These are phyloP conservation scores for Ceriops tagal DNA, from an alignment of 345 rosid genomes.

Conservation along the genomic window DNA sequence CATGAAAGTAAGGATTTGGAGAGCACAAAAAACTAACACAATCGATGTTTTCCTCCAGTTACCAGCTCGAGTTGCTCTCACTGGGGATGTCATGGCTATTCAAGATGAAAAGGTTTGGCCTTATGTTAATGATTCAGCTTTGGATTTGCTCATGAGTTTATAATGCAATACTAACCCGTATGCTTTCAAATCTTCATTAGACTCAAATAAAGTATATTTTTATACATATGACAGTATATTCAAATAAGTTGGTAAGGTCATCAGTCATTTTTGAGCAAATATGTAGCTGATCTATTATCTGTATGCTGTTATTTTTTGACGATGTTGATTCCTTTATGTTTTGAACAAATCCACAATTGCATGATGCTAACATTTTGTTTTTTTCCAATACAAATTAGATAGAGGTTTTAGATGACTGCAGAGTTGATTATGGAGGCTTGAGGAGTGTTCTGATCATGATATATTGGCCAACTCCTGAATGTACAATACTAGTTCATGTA, in stretches of 20 bases:
- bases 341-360: too few relatives aligned
- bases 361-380: neutral
- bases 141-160: neutral
- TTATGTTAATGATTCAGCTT: neutral
- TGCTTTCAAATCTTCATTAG: constrained; percentile 2
- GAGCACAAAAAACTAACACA: neutral
- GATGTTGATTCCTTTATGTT: too few relatives aligned
- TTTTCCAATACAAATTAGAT: neutral
- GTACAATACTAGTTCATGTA: neutral
- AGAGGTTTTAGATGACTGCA: neutral
- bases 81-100: constrained; percentile 69
- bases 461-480: neutral
- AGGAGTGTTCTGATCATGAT: neutral
- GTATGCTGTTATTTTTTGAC: neutral
- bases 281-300: neutral
- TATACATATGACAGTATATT: too few relatives aligned
- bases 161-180: neutral
- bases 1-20: neutral
- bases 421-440: neutral
- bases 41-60: constrained; percentile 43
- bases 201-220: too few relatives aligned
- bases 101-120: constrained; percentile 56
- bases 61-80: constrained; percentile 70
- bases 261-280: too few relatives aligned
- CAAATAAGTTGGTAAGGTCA: too few relatives aligned